Percentiles rank a stretch among this genome's conserved stretches.
phyloP scores from a whole-genome alignment of 805 yeast genomes.

The Zygosaccharomyces bailii region DNA sequence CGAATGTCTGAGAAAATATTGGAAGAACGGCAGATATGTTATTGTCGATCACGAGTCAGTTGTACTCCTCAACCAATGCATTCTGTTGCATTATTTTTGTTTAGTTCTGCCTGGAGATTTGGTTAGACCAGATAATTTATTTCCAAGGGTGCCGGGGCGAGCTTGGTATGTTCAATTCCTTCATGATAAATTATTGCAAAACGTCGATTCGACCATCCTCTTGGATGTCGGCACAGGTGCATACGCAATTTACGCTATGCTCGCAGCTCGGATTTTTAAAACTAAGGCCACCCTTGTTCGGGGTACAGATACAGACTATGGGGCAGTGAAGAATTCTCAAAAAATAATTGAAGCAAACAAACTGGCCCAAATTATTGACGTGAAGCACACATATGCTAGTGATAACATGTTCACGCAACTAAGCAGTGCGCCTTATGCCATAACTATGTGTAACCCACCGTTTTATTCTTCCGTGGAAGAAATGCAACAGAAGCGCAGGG shows the following conservation, averaged over 20 bases:
- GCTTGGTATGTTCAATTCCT: slow-evolving; percentile 30
- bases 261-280: slow-evolving; percentile 17
- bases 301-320: slow-evolving; percentile 21
- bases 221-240: slow-evolving; percentile 38
- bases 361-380: neutral
- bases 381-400: neutral
- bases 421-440: slow-evolving; percentile 15
- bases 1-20: neutral
- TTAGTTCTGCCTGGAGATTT: neutral
- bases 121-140: slow-evolving; percentile 19
- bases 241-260: slow-evolving; percentile 33
- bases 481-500: neutral
- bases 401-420: neutral
- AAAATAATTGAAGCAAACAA: slow-evolving; percentile 15
- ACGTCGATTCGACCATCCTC: slow-evolving; percentile 16
- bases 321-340: slow-evolving; percentile 24
- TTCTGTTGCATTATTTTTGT: neutral
- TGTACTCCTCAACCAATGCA: neutral
- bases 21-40: neutral
- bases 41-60: neutral
- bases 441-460: slow-evolving; percentile 4
- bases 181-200: slow-evolving; percentile 6
- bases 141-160: slow-evolving; percentile 36
- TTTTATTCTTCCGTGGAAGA: slow-evolving; percentile 1
- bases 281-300: slow-evolving; percentile 18